These are phyloP conservation scores for Paracoccidioides lutzii DNA, from an alignment of 2,329 filamentous ascomycete species.

Conservation along the genomic window DNA sequence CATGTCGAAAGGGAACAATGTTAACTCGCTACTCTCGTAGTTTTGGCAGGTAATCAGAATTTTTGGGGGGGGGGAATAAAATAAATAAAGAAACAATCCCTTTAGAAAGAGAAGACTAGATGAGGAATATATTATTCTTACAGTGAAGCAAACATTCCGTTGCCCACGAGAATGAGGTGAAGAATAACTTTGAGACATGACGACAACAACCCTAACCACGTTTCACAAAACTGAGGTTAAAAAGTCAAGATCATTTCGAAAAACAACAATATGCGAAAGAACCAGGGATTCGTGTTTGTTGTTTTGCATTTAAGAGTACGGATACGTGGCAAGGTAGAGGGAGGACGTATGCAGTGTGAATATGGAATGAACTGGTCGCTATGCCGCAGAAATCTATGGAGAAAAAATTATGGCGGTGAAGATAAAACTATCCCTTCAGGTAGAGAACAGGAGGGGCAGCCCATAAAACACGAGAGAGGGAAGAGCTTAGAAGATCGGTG, in stretches of 20 bases:
- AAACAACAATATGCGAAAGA: background rate
- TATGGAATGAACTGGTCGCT: background rate
- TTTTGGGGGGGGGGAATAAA: background rate
- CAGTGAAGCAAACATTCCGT: background rate
- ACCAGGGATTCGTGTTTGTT: background rate
- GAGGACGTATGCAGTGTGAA: background rate
- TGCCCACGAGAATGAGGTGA: background rate
- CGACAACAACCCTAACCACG: background rate
- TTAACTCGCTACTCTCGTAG: background rate
- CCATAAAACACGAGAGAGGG: background rate
- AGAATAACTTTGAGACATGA: background rate
- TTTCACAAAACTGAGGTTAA: background rate
- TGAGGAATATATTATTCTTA: background rate
- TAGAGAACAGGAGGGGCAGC: background rate
- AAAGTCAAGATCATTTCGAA: constrained; percentile 6
- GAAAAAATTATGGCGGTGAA: background rate
- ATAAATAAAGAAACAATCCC: background rate
- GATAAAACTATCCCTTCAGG: background rate
- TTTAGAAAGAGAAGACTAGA: background rate
- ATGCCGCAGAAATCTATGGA: background rate
- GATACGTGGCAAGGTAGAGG: background rate
- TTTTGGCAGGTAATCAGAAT: background rate
- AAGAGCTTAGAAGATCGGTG: background rate
- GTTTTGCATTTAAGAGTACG: background rate
- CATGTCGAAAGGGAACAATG: background rate